Evolutionary conservation across 2,329 filamentous ascomycete species (phyloP).

Genomic region (Stagonosporopsis vannaccii): DNA sequence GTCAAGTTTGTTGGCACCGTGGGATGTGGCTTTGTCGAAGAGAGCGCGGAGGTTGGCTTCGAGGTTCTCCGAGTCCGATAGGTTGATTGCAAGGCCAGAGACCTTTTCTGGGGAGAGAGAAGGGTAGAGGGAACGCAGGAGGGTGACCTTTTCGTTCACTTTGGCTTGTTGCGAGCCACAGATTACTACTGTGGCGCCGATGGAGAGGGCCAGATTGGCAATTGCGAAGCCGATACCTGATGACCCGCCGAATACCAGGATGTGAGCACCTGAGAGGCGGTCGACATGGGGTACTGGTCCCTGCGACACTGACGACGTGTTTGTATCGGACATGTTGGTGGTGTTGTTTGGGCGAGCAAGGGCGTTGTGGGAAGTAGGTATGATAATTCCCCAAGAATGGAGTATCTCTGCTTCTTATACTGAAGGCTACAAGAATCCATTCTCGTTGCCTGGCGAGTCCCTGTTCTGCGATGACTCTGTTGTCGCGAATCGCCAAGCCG

Average conservation of each 20-base stretch:
- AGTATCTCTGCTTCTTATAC: background rate
- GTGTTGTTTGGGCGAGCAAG: too few relatives aligned
- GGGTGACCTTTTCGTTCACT: slow-evolving; percentile 57
- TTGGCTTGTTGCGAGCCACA: slow-evolving; percentile 64
- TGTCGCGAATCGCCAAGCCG: background rate
- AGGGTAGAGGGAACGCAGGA: slow-evolving; percentile 54
- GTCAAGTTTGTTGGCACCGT: slow-evolving; percentile 38
- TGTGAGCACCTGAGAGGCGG: slow-evolving; percentile 56
- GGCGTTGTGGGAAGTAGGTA: background rate
- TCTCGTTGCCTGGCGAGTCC: background rate
- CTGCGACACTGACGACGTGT: background rate
- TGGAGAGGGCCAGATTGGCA: slow-evolving; percentile 63
- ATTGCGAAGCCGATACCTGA: slow-evolving; percentile 70
- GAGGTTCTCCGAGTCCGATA: slow-evolving; percentile 33
- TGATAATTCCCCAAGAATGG: background rate
- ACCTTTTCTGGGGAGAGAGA: slow-evolving; percentile 21
- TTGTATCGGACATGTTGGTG: background rate
- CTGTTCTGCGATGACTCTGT: background rate
- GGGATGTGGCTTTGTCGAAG: slow-evolving; percentile 34
- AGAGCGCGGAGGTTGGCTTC: slow-evolving; percentile 36
- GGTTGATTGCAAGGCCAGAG: slow-evolving; percentile 34
- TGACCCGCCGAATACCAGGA: slow-evolving; percentile 70
- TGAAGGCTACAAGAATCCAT: background rate
- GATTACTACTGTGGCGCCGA: slow-evolving; percentile 64
- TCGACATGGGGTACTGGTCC: slow-evolving; percentile 42